Base-by-base conservation (phyloP, 208 protist genomes). In the Trypanosoma caninum region DNA sequence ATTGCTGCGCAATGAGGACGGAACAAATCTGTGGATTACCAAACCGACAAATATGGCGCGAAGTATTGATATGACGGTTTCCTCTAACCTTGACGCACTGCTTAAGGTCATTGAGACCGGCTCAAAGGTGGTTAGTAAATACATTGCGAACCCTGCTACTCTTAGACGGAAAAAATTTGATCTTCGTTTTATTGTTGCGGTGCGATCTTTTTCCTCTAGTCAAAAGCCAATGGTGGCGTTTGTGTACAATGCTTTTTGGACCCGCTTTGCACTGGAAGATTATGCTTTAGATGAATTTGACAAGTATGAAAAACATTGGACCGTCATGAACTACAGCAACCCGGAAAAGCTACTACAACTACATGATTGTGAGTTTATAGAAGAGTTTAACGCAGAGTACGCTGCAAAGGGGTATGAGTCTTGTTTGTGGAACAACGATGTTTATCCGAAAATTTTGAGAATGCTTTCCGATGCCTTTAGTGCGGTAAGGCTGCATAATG, bases 161-260 rank as follows among this genome's bases (percentile, higher is more conserved):
- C 59, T 79, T 35, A 55, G 59, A 11, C 16, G 30, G 13, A 52
- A 62, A 0, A 75, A 75, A 33, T 70, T 75, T 54, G 69, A 75
- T 40, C 69, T 75, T 25, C 61, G 69, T n/a, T 65, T 78, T 27
- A 67, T 78, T 37, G 55, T 78, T 2, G 64, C 58, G 16, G 59
- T 78, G 9, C 48, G 59, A 2, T 68, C 72, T 0, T 64, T 78
- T 30, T 14, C 13, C 13, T 45, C 52, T 13, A 60, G 46, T 0
- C n/a, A 61, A 28, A 61, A 34, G 9, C 27, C 45, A 6, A 13
- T 69, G 59, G 72, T 73, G 34, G 65, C 60, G 16, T 65, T 60
- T 40, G 67, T 79, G 2, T 74, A 71, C 53, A 67, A 73, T 40
- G 44, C 59, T 13, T 75, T 75, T 42, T 75, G 60, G 62, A 70